Evolutionary conservation across 805 yeast species (phyloP), one percentile per base, ranked within the genome.

Genomic region (Saccharomycopsis amapae): DNA sequence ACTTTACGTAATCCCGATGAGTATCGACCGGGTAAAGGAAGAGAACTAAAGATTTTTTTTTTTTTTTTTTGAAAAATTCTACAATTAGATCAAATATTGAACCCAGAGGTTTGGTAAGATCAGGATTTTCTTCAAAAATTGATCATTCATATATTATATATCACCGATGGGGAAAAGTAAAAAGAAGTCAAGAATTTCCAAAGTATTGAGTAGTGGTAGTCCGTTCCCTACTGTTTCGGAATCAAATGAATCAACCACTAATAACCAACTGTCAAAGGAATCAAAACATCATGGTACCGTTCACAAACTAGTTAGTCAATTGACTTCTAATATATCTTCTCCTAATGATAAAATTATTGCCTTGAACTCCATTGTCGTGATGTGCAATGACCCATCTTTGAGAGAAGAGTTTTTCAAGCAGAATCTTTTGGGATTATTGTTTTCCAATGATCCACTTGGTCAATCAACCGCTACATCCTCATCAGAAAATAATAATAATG

Each of bases 301-400:
- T 10, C 3, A 15, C 5, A 1, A 22, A 6, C 13, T 37, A 18
- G 4, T 43, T 20, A 17, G 18, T n/a, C 32, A 37, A 18, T 9
- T 43, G n/a, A 30, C 42, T n/a, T 17, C 25, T 12, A 3, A 24
- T 6, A 17, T 26, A 9, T 5, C 17, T 4, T 17, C 40, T 6
- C 7, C 12, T 12, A 37, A 37, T 17, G 37, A 36, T 6, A 37
- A 31, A 23, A 26, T 37, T 10, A 24, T 37, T 26, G 46, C 42
- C n/a, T 37, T 43, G 25, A 38, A 19, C 13, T 26, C 40, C 10
- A 43, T 43, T 5, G 15, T 42, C 3, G 37, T 37, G 37, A 65
- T 38, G 42, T 22, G 31, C 26, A 44, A 23, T 34, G 38, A 36
- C 55, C 62, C 30, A 66, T 61, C 24, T 2, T 19, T 34, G 22